Conservation (phyloP, 2,329 filamentous ascomycete species). For the Didymellaceae sp. region DNA sequence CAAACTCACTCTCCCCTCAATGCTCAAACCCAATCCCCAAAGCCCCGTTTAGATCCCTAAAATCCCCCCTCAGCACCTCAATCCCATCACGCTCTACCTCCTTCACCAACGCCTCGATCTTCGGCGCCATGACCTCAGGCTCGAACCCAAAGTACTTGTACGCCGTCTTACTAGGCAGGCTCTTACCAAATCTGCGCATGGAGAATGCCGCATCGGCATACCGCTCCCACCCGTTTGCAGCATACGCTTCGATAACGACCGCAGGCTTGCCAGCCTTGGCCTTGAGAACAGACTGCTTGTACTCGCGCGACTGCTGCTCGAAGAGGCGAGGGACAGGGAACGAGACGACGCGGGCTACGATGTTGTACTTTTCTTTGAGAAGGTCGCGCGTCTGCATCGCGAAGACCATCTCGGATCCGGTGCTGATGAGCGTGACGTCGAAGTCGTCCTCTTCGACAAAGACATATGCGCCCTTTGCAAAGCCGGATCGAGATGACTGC, state of each 20-base stretch:
- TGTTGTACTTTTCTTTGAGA: constrained; percentile 47
- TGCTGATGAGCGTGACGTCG: constrained; percentile 55
- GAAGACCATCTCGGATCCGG: constrained; percentile 56
- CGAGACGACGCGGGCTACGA: constrained; percentile 56
- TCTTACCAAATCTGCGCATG: constrained; percentile 63
- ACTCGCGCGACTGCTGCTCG: constrained; percentile 53
- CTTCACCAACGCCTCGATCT: constrained; percentile 45
- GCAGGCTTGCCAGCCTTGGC: constrained; percentile 51
- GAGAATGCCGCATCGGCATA: constrained; percentile 64
- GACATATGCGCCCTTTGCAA: constrained; percentile 56
- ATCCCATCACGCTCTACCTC: constrained; percentile 45
- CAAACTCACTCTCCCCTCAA: not conserved
- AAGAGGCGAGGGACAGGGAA: constrained; percentile 60
- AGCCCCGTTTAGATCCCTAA: constrained; percentile 18
- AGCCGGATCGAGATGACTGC: constrained; percentile 50
- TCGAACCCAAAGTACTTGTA: constrained; percentile 65
- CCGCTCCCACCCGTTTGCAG: constrained; percentile 64
- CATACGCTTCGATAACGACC: constrained; percentile 67
- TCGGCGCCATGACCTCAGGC: constrained; percentile 51
- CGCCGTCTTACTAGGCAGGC: constrained; percentile 60
- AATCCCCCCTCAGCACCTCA: constrained; percentile 14
- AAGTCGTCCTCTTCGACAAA: constrained; percentile 52
- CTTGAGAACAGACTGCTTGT: constrained; percentile 55
- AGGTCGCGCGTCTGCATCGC: constrained; percentile 49
- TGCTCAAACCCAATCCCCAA: constrained; percentile 20